Evolutionary conservation across 345 rosid genomes (phyloP).

Genomic region (Psidium guajava): DNA sequence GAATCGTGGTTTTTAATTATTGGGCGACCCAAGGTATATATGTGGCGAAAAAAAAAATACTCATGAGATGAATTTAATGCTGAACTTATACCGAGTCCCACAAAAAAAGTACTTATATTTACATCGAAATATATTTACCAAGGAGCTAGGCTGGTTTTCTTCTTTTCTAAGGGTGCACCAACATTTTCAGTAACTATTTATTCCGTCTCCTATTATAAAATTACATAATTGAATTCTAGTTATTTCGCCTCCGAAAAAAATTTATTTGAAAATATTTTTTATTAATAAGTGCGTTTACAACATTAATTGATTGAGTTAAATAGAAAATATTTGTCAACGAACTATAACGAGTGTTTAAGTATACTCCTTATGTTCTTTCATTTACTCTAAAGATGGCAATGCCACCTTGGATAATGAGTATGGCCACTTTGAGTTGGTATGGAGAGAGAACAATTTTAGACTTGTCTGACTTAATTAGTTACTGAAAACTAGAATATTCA

Average conservation of each 20-base stretch:
- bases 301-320: neutral
- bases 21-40: neutral
- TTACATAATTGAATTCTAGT: neutral
- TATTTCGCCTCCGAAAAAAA: neutral
- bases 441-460: neutral
- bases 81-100: neutral
- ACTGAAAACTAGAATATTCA: neutral
- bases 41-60: neutral
- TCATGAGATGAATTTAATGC: neutral
- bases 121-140: neutral
- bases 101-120: neutral
- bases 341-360: neutral
- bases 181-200: neutral
- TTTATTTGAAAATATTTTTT: neutral
- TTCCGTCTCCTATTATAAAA: neutral
- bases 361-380: neutral
- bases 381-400: neutral
- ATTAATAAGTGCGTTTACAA: neutral
- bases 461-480: neutral
- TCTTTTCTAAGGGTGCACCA: accelerated
- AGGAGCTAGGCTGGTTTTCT: neutral
- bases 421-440: neutral
- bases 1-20: no score
- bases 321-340: neutral
- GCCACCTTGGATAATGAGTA: neutral